Evolutionary conservation across 163 green algal species (phyloP), one percentile per base, ranked within the genome.

Genomic region (Scenedesmus sp.): DNA sequence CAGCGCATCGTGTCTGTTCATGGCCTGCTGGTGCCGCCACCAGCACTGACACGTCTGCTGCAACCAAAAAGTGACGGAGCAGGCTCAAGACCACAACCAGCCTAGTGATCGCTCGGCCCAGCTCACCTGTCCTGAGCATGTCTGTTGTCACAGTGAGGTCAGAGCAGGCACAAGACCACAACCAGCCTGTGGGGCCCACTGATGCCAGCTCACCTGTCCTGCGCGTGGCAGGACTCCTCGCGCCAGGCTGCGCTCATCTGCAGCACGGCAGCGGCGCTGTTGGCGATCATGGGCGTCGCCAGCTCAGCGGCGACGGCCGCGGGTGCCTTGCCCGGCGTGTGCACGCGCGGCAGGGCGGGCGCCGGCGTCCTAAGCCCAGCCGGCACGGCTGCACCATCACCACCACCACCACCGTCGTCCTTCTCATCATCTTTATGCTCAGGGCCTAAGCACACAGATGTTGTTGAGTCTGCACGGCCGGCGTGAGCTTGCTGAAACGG

Each of bases 281-380:
- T 82, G 30, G 79, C 87, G 16, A 91, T 33, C 87, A 91, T 46
- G 22, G 87, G 87, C 24, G 87, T 91, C 3, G 78, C 59, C 81
- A 86, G n/a, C 4, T 91, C 87, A 49, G 78, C 78, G 4, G 49
- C 87, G 15, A 56, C 87, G 15, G 18, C 87, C 26, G 85, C 72
- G 18, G 85, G 46, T 73, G 44, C 70, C 46, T 90, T 90, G 33
- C 85, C 85, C 22, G 85, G 85, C 33, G 85, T 90, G 43, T 73
- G 85, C 70, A 90, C 72, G 7, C 85, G 70, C 9, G 85, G 85
- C 70, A 90, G 85, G 6, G 68, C 72, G 6, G 85, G 18, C 22
- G 72, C 37, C 3, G 85, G 85, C 33, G 70, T 90, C 30, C 16
- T 12, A 35, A 81, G 16, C 35, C 35, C 37, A 46, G 72, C 72